Evolutionary conservation across 2,329 filamentous ascomycete genomes (phyloP).

Genomic region (Diaporthe ilicicola): DNA sequence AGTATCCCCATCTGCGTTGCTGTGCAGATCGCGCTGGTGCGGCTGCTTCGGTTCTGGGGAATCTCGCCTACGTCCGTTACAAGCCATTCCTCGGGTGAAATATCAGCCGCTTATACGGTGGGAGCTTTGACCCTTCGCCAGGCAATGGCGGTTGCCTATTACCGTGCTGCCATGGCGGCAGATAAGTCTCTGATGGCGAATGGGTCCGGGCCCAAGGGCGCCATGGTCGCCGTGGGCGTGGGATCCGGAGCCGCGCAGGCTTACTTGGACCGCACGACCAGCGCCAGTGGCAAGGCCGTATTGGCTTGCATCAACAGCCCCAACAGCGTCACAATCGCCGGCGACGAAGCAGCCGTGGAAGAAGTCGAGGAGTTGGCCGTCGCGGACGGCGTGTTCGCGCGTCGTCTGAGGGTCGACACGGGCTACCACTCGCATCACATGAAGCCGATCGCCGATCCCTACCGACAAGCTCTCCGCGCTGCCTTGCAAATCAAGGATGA

Average conservation of each 20-base stretch:
- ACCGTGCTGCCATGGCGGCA: constrained; percentile 15
- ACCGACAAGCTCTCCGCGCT: constrained; percentile 28
- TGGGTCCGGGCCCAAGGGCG: constrained; percentile 21
- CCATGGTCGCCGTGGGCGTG: constrained; percentile 19
- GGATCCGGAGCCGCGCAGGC: background rate
- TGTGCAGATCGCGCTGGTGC: constrained; percentile 46
- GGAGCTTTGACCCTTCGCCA: constrained; percentile 29
- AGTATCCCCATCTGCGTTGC: constrained; percentile 42
- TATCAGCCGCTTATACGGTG: constrained; percentile 36
- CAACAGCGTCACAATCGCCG: constrained; percentile 45
- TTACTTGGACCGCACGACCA: background rate
- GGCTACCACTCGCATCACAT: constrained; percentile 46
- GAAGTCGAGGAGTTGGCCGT: constrained; percentile 36
- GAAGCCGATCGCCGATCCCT: constrained; percentile 37
- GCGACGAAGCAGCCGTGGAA: constrained; percentile 39
- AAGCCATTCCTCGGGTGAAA: constrained; percentile 38
- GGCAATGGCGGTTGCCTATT: constrained; percentile 35
- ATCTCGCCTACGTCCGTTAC: constrained; percentile 34
- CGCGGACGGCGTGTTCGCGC: constrained; percentile 39
- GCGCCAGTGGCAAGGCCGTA: background rate
- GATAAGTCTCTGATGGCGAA: constrained; percentile 24
- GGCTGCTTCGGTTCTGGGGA: constrained; percentile 37
- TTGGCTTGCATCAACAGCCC: constrained; percentile 36
- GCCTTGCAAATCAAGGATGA: too few species aligned
- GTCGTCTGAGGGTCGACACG: constrained; percentile 38